Evolutionary conservation across 345 rosid species (phyloP).

Genomic region (Lumnitzera racemosa): DNA sequence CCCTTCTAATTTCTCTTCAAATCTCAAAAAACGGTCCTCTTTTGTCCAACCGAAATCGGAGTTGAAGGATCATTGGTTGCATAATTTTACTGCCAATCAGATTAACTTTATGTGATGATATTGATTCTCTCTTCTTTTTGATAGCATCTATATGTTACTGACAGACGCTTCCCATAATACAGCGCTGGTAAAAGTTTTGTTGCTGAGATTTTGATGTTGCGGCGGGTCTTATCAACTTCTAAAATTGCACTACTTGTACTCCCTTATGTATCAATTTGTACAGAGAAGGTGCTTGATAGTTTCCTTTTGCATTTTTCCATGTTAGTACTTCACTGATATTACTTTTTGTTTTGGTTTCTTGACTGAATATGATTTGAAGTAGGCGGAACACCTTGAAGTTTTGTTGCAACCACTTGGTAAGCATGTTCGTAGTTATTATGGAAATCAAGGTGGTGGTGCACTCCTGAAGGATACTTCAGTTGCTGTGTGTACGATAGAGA

Average conservation of each 20-base stretch:
- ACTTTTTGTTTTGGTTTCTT: background rate
- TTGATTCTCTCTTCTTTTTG: background rate
- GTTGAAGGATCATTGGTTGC: too few species aligned
- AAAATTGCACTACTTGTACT: conserved; percentile 89
- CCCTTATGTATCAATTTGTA: conserved; percentile 95
- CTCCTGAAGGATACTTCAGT: conserved; percentile 95
- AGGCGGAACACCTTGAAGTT: conserved; percentile 93
- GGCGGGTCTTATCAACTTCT: conserved; percentile 69
- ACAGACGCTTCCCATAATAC: conserved; percentile 17
- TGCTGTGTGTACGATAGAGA: conserved; percentile 98
- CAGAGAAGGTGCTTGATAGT: conserved; percentile 62
- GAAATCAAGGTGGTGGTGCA: conserved; percentile 95
- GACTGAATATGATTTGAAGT: conserved; percentile 2
- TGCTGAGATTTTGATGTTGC: conserved; percentile 94
- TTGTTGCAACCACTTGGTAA: conserved; percentile 90
- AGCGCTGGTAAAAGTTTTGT: conserved; percentile 99
- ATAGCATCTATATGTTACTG: conserved; percentile 10
- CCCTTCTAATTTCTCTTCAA: too few species aligned
- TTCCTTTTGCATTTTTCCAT: background rate
- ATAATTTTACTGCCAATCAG: too few species aligned
- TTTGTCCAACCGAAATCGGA: too few species aligned
- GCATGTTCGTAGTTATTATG: conserved; percentile 88
- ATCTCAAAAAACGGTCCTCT: too few species aligned
- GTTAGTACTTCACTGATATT: background rate
- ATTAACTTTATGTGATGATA: too few species aligned